Conservation (phyloP, 2,329 filamentous ascomycete genomes). For the Intubia oerlemansii region DNA sequence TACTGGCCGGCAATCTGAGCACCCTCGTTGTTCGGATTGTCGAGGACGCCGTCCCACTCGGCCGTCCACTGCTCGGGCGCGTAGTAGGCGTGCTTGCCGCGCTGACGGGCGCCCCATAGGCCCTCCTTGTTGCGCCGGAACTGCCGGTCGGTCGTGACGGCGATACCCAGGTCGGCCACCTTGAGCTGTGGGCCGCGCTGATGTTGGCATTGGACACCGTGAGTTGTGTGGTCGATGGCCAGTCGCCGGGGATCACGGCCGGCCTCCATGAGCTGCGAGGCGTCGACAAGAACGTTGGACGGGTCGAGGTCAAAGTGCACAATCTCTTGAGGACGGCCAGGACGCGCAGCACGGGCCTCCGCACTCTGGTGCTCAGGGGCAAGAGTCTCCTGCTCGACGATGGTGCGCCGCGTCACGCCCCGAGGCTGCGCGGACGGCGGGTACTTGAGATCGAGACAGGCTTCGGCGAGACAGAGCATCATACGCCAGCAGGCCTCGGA, state of each 20-base stretch:
- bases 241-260: too few species aligned
- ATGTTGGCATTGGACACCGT: not conserved
- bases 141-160: not conserved
- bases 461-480: conserved; percentile 7
- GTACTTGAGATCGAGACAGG: conserved; percentile 6
- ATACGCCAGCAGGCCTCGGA: conserved; percentile 6
- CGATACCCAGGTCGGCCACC: conserved; percentile 6
- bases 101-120: conserved; percentile 1
- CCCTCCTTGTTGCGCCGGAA: not conserved
- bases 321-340: too few species aligned
- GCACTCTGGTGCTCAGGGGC: too few species aligned
- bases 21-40: not conserved
- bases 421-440: too few species aligned
- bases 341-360: too few species aligned
- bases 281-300: conserved; percentile 6
- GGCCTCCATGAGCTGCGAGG: too few species aligned
- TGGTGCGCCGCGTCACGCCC: too few species aligned
- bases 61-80: conserved; percentile 7
- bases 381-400: too few species aligned
- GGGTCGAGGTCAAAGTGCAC: conserved; percentile 3
- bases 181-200: conserved; percentile 2
- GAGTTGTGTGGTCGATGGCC: too few species aligned
- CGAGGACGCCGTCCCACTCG: conserved; percentile 5
- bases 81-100: conserved; percentile 3
- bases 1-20: conserved; percentile 4